Percentiles rank a stretch among this genome's conserved stretches.
Evolutionary conservation across 257 asterid species (phyloP).

Genomic region (Nicotiana tabacum): DNA sequence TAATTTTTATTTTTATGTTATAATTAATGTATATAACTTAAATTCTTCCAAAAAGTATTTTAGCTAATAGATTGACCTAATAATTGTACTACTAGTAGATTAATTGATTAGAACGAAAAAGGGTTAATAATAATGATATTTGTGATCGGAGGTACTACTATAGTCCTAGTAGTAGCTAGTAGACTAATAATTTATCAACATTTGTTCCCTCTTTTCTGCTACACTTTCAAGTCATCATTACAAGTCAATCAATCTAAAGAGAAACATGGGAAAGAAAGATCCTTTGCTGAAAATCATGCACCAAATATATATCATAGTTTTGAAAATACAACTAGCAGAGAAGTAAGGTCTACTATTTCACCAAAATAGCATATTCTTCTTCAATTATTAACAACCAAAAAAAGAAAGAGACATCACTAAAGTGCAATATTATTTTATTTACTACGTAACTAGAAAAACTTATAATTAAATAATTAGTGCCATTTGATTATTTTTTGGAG

Average conservation of each 20-base stretch:
- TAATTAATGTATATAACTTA: not conserved
- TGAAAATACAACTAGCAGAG: not conserved
- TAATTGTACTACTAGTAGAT: not conserved
- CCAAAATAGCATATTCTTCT: not conserved
- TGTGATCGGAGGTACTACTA: not conserved
- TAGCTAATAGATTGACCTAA: not conserved
- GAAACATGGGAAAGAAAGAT: not conserved
- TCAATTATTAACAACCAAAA: not conserved
- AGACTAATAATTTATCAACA: not conserved
- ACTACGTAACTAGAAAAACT: not conserved
- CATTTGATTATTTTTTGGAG: not conserved
- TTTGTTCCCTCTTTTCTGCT: not conserved
- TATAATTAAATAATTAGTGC: too few species aligned
- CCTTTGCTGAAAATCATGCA: slow-evolving; percentile 20
- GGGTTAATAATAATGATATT: not conserved
- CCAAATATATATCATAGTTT: not conserved
- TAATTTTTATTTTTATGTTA: too few species aligned
- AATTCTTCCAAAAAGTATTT: not conserved
- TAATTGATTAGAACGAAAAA: not conserved
- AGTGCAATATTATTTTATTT: not conserved
- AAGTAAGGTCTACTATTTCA: not conserved
- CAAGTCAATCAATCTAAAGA: not conserved
- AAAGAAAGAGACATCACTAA: not conserved
- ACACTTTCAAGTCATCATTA: not conserved
- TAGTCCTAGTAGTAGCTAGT: not conserved